Base-by-base conservation (phyloP, 768 basidiomycete species). In the Mycena leptocephala region DNA sequence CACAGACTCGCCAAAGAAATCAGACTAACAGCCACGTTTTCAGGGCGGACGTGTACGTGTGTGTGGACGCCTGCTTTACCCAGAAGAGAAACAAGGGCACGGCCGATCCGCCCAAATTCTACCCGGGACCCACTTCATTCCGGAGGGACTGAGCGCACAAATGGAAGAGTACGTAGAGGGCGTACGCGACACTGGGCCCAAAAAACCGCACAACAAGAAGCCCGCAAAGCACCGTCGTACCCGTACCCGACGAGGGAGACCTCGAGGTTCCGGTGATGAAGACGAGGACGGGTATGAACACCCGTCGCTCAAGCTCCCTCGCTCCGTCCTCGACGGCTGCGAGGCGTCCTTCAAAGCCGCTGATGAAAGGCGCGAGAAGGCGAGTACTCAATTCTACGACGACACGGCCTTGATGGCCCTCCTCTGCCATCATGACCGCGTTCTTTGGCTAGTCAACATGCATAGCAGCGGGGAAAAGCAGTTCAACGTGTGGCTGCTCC, bases 371-470 rank as follows among this genome's bases (percentile, higher is more conserved):
- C 66, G 74, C 13, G 32, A 61, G 41, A 75, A 77, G 46, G 82
- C 82, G 9, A 85, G 71, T 62, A 59, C 67, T 11, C 37, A 76
- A 22, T 73, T 72, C 41, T 80, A 67, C 39, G 43, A 58, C 22
- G 75, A 78, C 48, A 80, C 77, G 32, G 86, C 83, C 0, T 72
- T 88, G 6, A 87, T 88, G 86, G 85, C 81, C 0, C 75, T 88
- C 0, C 78, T 87, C 0, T 88, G 87, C 72, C 70, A 80, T 1
- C 86, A 87, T 75, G 84, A 87, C 64, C 76, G 81, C 2, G 82
- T 83, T 0, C 53, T 87, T 0, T 87, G 82, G 75, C 69, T 88
- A 7, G 84, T 81, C 28, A 88, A 89, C 63, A 86, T 89, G 74
- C 81, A 80, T 53, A 75, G 82, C 13, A 76, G 84, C 24, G 84